Conservation (phyloP, 352 stramenopile species). For the Phytophthora tubulina region DNA sequence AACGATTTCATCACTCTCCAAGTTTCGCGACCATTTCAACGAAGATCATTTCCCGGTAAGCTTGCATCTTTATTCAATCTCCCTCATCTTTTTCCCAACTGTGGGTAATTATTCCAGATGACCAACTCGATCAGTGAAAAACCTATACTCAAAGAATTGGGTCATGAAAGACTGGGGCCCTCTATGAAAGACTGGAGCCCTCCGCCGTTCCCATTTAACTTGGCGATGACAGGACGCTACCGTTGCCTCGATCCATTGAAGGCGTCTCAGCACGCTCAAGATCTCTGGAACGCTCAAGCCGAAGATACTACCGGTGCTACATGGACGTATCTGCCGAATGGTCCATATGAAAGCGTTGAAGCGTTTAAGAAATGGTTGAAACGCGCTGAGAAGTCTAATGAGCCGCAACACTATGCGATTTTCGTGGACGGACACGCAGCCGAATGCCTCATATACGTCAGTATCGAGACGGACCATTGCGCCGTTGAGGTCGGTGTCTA, state of each 20-base stretch:
- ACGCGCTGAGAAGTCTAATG: neutral
- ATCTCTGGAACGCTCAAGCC: conserved; percentile 24
- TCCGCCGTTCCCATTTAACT: conserved; percentile 16
- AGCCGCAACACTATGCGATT: conserved; percentile 33
- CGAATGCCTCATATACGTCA: conserved; percentile 18
- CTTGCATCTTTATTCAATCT: too few species aligned
- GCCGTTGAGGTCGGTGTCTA: conserved; percentile 22
- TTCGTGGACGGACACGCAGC: conserved; percentile 22
- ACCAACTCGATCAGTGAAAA: too few species aligned
- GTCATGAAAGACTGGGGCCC: too few species aligned
- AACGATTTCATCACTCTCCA: too few species aligned
- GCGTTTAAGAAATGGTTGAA: conserved; percentile 25
- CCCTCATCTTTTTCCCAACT: too few species aligned
- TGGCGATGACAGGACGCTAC: conserved; percentile 19
- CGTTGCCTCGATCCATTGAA: conserved; percentile 23
- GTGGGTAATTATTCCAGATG: too few species aligned
- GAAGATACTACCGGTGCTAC: conserved; percentile 17
- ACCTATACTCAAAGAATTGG: too few species aligned
- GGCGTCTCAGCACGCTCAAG: conserved; percentile 4
- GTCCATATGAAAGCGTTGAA: conserved; percentile 14
- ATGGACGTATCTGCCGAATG: conserved; percentile 31
- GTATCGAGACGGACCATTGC: conserved; percentile 13
- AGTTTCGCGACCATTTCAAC: too few species aligned
- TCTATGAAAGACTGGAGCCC: conserved; percentile 18
- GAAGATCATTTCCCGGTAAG: too few species aligned